phyloP scores from a whole-genome alignment of 2,329 filamentous ascomycete species.

The Metarhizium sp. region DNA sequence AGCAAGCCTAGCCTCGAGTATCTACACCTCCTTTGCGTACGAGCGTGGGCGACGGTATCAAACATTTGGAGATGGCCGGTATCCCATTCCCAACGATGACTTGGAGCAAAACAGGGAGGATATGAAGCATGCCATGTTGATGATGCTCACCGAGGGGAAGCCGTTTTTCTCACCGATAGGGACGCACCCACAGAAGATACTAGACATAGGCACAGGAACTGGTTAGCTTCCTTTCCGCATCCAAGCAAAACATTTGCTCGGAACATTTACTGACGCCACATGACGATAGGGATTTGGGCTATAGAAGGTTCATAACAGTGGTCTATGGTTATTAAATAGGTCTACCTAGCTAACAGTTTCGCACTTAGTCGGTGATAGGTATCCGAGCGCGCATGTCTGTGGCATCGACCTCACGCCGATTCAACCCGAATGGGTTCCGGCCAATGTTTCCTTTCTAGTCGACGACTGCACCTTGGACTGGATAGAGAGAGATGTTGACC shows the following conservation, averaged over 20 bases:
- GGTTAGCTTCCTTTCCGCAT: slow-evolving; percentile 2
- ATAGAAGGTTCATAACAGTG: slow-evolving; percentile 3
- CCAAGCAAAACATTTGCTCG: neutral
- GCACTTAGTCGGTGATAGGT: slow-evolving; percentile 14
- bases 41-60: slow-evolving; percentile 19
- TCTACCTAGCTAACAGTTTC: neutral
- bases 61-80: slow-evolving; percentile 22
- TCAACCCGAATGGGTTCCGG: slow-evolving; percentile 29
- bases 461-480: slow-evolving; percentile 25
- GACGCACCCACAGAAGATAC: slow-evolving; percentile 22
- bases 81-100: slow-evolving; percentile 30
- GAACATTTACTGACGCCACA: neutral
- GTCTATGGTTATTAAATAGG: neutral
- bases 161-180: slow-evolving; percentile 32
- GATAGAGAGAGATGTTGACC: slow-evolving; percentile 16
- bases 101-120: slow-evolving; percentile 28
- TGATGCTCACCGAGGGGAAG: slow-evolving; percentile 23
- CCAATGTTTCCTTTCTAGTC: slow-evolving; percentile 29
- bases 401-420: slow-evolving; percentile 31
- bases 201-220: slow-evolving; percentile 29
- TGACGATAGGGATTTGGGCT: slow-evolving; percentile 8
- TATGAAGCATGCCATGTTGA: slow-evolving; percentile 29
- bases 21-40: slow-evolving; percentile 7
- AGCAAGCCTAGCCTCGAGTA: slow-evolving; percentile 6
- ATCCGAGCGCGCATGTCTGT: slow-evolving; percentile 25